Percentiles rank a stretch among this genome's conserved stretches.
Conservation (phyloP, 2,329 filamentous ascomycete species). For the Conoideocrella luteorostrata region DNA sequence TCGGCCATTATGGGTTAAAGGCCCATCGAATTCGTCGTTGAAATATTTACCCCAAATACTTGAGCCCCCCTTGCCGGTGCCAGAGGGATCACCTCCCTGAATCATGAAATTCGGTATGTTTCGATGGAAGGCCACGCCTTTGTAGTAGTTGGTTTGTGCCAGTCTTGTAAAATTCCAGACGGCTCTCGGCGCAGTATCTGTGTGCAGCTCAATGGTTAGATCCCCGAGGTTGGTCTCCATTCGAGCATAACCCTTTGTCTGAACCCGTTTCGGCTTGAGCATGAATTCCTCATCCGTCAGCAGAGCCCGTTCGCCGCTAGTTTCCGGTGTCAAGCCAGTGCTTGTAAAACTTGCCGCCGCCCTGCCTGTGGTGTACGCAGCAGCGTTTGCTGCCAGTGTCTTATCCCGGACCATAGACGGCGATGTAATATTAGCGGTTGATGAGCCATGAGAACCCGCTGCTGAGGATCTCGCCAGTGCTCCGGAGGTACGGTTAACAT, state of each 20-base stretch:
- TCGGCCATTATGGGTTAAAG: conserved; percentile 72
- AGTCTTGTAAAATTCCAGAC: conserved; percentile 96
- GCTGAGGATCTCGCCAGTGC: conserved; percentile 31
- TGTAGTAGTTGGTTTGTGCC: conserved; percentile 86
- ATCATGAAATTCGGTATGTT: conserved; percentile 98
- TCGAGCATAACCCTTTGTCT: conserved; percentile 85
- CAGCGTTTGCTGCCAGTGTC: conserved; percentile 72
- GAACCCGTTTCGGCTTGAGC: conserved; percentile 83
- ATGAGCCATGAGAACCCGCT: conserved; percentile 9
- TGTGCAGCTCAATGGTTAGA: conserved; percentile 81
- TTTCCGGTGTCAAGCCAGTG: conserved; percentile 88
- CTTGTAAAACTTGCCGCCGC: conserved; percentile 94
- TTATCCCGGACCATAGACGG: conserved; percentile 44
- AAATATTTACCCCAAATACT: conserved; percentile 96
- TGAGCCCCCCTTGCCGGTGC: conserved; percentile 81
- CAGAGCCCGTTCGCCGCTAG: conserved; percentile 76
- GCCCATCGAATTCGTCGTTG: conserved; percentile 86
- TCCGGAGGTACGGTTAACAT: conserved; percentile 48
- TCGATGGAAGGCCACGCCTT: conserved; percentile 76
- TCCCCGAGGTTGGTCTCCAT: conserved; percentile 80
- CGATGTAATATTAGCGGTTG: conserved; percentile 12
- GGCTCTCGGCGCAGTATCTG: conserved; percentile 84
- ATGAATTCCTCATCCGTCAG: conserved; percentile 95
- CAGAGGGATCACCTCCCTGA: conserved; percentile 89
- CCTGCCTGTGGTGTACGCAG: conserved; percentile 80